Evolutionary conservation across 2,329 filamentous ascomycete genomes (phyloP).

Genomic region (Penicillium sp.): DNA sequence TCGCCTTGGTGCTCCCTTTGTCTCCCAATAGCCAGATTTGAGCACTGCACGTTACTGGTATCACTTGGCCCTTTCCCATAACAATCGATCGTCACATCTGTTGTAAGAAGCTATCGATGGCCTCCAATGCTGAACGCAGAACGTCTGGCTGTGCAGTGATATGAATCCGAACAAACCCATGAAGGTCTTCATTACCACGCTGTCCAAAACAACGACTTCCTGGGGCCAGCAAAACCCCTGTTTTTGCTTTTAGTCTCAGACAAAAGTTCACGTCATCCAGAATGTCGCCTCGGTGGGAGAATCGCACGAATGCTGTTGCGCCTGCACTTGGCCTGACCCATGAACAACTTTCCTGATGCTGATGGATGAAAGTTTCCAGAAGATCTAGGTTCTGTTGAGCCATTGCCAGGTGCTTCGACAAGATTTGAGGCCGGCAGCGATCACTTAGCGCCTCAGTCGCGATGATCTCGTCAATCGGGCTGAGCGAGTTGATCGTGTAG

Average conservation of each 20-base stretch:
- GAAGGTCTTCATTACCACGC: constrained; percentile 1
- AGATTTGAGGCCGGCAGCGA: constrained; percentile 7
- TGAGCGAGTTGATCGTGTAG: constrained; percentile 7
- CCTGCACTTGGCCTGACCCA: constrained; percentile 7
- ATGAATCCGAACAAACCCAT: constrained; percentile 12
- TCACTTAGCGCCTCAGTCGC: constrained; percentile 10
- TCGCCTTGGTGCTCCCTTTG: no score
- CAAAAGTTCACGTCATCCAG: constrained; percentile 14
- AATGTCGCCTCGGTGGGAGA: not conserved
- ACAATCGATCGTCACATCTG: no score
- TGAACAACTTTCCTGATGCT: not conserved
- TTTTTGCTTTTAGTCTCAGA: not conserved
- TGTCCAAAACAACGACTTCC: constrained; percentile 11
- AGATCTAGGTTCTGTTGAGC: constrained; percentile 5
- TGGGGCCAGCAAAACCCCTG: constrained; percentile 11
- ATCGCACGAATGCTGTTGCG: constrained; percentile 8
- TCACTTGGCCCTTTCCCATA: no score
- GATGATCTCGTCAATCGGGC: constrained; percentile 8
- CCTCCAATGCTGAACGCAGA: not conserved
- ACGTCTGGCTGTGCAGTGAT: not conserved
- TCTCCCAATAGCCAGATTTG: no score
- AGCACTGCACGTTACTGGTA: no score
- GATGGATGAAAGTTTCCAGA: constrained; percentile 2
- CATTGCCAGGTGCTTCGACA: constrained; percentile 5
- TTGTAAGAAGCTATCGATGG: not conserved